Evolutionary conservation across 2,329 filamentous ascomycete species (phyloP).

Genomic region (Aspergillus fumigatus): DNA sequence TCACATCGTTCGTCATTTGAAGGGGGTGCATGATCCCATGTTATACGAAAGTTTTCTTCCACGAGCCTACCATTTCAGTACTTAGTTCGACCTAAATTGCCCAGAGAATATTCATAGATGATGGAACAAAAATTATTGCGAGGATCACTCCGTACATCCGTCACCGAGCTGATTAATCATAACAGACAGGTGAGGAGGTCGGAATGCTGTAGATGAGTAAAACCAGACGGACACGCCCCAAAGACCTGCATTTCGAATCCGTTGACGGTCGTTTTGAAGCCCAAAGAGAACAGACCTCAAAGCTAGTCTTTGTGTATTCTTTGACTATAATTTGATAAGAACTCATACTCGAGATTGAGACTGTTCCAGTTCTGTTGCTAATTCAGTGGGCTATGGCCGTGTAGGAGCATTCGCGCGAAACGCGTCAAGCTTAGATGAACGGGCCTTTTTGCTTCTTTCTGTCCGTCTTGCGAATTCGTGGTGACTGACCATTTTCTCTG

Average conservation of each 20-base stretch:
- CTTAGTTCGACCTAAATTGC: neutral
- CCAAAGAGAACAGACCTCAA: neutral
- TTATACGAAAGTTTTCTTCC: neutral
- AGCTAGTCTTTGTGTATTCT: neutral
- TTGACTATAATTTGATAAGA: neutral
- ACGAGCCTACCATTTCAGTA: neutral
- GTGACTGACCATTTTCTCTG: neutral
- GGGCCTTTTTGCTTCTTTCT: neutral
- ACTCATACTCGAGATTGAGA: too few relatives aligned
- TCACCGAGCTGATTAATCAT: neutral
- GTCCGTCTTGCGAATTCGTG: neutral
- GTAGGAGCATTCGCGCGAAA: neutral
- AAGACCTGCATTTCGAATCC: neutral
- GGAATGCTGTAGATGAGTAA: neutral
- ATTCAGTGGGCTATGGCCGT: neutral
- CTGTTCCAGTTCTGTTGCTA: too few relatives aligned
- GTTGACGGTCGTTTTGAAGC: neutral
- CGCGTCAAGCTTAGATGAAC: neutral
- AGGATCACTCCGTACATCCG: neutral
- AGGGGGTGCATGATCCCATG: neutral
- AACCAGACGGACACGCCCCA: neutral
- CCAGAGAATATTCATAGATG: neutral
- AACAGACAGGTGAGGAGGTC: neutral
- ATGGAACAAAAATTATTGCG: neutral
- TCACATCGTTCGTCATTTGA: neutral